phyloP scores from a whole-genome alignment of 2,329 filamentous ascomycete genomes.

The Rhinocladiella mackenziei region DNA sequence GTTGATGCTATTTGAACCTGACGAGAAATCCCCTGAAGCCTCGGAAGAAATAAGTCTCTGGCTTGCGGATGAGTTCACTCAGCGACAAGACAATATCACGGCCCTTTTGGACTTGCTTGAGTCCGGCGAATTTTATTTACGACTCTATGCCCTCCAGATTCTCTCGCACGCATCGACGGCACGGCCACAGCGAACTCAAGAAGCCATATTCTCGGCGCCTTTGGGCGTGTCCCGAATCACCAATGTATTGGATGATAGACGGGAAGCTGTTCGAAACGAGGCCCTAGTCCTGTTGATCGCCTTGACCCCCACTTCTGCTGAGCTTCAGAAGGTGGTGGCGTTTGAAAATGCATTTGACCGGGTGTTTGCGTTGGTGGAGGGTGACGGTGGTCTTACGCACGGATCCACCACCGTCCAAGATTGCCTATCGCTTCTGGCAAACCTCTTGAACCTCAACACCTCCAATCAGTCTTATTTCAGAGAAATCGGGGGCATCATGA shows the following conservation, averaged over 20 bases:
- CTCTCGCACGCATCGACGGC: constrained; percentile 80
- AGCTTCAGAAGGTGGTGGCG: constrained; percentile 91
- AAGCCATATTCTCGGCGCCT: constrained; percentile 86
- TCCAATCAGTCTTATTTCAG: constrained; percentile 94
- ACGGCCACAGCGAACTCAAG: constrained; percentile 85
- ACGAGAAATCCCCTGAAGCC: constrained; percentile 55
- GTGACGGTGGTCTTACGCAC: constrained; percentile 75
- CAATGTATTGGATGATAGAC: constrained; percentile 72
- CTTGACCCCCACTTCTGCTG: constrained; percentile 77
- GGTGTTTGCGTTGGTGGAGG: constrained; percentile 74
- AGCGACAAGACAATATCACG: constrained; percentile 94
- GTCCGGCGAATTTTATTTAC: constrained; percentile 79
- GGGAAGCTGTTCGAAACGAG: constrained; percentile 84
- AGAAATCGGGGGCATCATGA: constrained; percentile 77
- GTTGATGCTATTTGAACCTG: constrained; percentile 80
- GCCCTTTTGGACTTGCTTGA: constrained; percentile 86
- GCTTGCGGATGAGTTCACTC: constrained; percentile 96
- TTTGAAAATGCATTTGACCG: constrained; percentile 92
- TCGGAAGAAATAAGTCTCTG: constrained; percentile 94
- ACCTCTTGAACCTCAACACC: constrained; percentile 77
- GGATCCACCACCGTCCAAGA: constrained; percentile 89
- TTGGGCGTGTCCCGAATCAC: constrained; percentile 84
- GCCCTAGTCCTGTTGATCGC: constrained; percentile 81
- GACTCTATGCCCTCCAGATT: constrained; percentile 85
- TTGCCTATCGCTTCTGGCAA: constrained; percentile 83